Base-by-base conservation (phyloP, 352 stramenopile species). In the Globisporangium camurandrum region DNA sequence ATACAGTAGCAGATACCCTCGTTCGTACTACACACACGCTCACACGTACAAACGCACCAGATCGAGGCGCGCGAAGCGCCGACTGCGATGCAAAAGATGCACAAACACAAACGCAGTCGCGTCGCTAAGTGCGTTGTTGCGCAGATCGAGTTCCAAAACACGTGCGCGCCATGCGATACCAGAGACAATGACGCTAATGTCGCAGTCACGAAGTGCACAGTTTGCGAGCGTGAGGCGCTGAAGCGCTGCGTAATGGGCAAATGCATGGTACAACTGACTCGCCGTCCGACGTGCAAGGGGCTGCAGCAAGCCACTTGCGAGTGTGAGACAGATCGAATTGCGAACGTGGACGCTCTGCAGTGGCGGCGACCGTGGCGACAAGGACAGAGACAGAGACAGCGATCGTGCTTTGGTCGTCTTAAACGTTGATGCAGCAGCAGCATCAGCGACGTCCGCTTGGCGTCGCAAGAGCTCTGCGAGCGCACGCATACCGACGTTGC, bases 81-180 rank as follows among this genome's bases (percentile, higher is more conserved):
- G 47, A 33, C 64, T 76, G 6, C 64, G 66, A 23, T 64, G 58
- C 44, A 76, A 40, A 58, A 80, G 64, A 1, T 43, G 61, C 3
- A 22, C 46, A 14, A 76, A 57, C 23, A 74, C 44, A 27, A 63
- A 44, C 36, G 59, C 49, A 19, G 48, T 67, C 10, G 47, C 59
- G 36, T 80, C 55, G 4, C 58, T 51, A 26, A 76, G 60, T 5
- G 9, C 44, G 36, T 80, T 80, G 41, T 58, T 56, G 30, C 59
- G 57, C 20, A 80, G 51, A 39, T 70, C 51, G n/a, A 80, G 55
- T 34, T 38, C 43, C 36, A 76, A 39, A 2, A 75, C 46, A 24
- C 58, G 59, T 19, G 66, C 56, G 31, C 54, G 57, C 69, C 66
- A 73, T 9, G 66, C 64, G 27, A 75, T 64, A 3, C 66, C 69